Evolutionary conservation across 306 rosid genomes (phyloP).

Genomic region (Mucuna pruriens): DNA sequence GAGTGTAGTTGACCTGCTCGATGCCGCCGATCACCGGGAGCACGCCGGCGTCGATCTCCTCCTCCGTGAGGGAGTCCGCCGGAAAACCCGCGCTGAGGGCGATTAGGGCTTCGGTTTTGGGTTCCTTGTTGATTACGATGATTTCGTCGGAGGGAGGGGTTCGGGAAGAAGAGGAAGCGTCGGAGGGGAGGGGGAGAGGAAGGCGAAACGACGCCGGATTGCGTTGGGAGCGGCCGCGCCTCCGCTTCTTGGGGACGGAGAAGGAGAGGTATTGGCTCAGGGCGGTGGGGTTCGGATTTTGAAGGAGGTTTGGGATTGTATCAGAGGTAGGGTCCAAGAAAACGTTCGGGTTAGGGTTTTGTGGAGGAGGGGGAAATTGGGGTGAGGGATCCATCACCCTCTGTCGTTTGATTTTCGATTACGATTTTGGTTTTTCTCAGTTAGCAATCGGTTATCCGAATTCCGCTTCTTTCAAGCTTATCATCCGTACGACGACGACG

Average conservation of each 20-base stretch:
- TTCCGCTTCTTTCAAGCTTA: neutral
- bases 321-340: slow-evolving; percentile 24
- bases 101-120: slow-evolving; percentile 83
- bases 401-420: neutral
- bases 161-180: slow-evolving; percentile 44
- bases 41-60: slow-evolving; percentile 83
- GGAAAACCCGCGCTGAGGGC: slow-evolving; percentile 89
- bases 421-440: neutral
- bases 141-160: slow-evolving; percentile 77
- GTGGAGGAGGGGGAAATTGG: slow-evolving; percentile 54
- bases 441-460: neutral
- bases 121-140: slow-evolving; percentile 81
- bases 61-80: slow-evolving; percentile 87
- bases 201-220: slow-evolving; percentile 60
- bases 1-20: slow-evolving; percentile 91
- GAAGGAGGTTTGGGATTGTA: slow-evolving; percentile 48
- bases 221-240: slow-evolving; percentile 89
- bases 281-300: slow-evolving; percentile 40
- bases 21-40: slow-evolving; percentile 79
- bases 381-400: slow-evolving; percentile 46
- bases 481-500: no score
- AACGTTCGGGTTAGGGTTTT: slow-evolving; percentile 48
- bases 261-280: slow-evolving; percentile 59
- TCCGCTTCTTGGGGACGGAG: slow-evolving; percentile 82
- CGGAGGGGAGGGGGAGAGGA: slow-evolving; percentile 40